Percentiles rank a stretch among this genome's conserved stretches.
These are phyloP conservation scores for Phylloporus scabripes DNA, from an alignment of 768 basidiomycete genomes.

Conservation along the genomic window DNA sequence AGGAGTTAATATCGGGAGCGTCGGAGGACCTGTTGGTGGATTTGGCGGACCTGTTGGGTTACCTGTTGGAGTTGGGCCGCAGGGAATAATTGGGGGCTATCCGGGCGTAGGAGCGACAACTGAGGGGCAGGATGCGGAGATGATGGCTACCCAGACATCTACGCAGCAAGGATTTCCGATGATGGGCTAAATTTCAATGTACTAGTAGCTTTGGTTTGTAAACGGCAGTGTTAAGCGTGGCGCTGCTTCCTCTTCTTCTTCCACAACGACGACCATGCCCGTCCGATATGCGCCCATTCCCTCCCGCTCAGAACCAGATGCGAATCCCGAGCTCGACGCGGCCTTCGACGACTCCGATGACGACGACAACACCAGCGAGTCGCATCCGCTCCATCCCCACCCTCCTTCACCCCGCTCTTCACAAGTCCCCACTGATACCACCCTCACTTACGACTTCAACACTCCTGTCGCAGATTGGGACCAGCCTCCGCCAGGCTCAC, in stretches of 20 bases:
- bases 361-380: constrained; percentile 46
- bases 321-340: constrained; percentile 70
- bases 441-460: constrained; percentile 72
- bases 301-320: constrained; percentile 43
- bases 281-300: constrained; percentile 67
- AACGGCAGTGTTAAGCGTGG: constrained; percentile 10
- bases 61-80: constrained; percentile 17
- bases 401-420: constrained; percentile 26
- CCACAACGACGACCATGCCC: constrained; percentile 33
- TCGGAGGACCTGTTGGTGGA: constrained; percentile 27
- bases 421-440: constrained; percentile 11
- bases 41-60: constrained; percentile 27
- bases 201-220: background rate
- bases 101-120: constrained; percentile 6
- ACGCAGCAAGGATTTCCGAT: constrained; percentile 23
- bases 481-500: constrained; percentile 79
- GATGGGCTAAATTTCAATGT: constrained; percentile 1
- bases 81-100: constrained; percentile 17
- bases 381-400: constrained; percentile 46
- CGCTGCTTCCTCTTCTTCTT: background rate
- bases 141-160: constrained; percentile 12
- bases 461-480: constrained; percentile 61
- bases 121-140: constrained; percentile 8
- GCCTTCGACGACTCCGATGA: constrained; percentile 81
- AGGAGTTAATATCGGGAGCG: constrained; percentile 15